Evolutionary conservation across 2,329 filamentous ascomycete genomes (phyloP).

Genomic region (Trichoderma sp.): DNA sequence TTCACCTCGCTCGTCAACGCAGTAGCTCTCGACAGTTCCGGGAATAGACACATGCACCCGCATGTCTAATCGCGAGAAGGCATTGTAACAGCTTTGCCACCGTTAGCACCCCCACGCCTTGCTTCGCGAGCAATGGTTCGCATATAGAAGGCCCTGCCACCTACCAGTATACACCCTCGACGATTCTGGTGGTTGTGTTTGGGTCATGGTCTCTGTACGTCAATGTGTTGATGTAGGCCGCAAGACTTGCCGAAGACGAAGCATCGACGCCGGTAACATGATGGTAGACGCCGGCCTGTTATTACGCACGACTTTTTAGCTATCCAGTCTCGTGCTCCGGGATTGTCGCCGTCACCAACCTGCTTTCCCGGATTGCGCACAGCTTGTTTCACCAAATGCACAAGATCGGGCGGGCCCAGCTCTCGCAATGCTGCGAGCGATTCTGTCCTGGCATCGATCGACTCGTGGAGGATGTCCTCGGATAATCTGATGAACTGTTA

Average conservation of each 20-base stretch:
- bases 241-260: conserved; percentile 92
- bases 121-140: neutral
- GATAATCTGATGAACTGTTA: conserved; percentile 64
- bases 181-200: conserved; percentile 70
- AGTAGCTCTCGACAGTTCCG: conserved; percentile 94
- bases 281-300: conserved; percentile 86
- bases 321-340: neutral
- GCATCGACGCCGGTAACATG: conserved; percentile 97
- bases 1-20: conserved; percentile 93
- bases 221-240: conserved; percentile 96
- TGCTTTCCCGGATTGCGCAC: conserved; percentile 56
- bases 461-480: conserved; percentile 87
- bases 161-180: conserved; percentile 91
- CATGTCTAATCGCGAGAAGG: conserved; percentile 97
- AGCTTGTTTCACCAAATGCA: conserved; percentile 82
- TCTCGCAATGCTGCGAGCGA: conserved; percentile 81
- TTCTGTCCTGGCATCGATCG: conserved; percentile 89
- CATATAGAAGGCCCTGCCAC: conserved; percentile 24
- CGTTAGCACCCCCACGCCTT: conserved; percentile 20
- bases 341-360: conserved; percentile 33
- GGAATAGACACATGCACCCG: conserved; percentile 97
- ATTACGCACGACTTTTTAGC: conserved; percentile 19
- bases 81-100: conserved; percentile 79
- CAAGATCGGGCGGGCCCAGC: conserved; percentile 90
- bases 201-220: conserved; percentile 85